Base-by-base conservation (phyloP, 257 asterid genomes). In the Ligustrum vulgare region DNA sequence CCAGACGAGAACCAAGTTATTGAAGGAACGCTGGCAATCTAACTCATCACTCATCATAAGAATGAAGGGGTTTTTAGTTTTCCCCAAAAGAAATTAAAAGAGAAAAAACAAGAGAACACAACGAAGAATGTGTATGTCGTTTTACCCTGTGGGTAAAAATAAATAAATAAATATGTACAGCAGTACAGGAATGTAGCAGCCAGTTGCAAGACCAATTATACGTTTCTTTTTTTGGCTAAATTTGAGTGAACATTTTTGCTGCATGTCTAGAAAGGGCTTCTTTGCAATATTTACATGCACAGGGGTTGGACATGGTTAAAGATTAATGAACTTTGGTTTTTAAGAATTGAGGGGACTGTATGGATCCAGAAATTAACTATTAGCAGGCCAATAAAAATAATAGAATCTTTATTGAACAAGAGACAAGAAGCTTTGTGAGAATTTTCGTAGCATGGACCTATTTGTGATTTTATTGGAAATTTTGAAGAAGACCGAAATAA, bases 1-100 rank as follows among this genome's bases (percentile, higher is more conserved):
- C 81, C 87, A 12, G 98, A 93, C 41, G 99, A 93, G 70, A 86
- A 78, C 80, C 91, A 84, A 56, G 60, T 88, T 32, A 36, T 88
- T 6, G 99, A 92, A 85, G 99, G 97, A 75, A 80, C 89, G 0
- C 85, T 95, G 80, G 91, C 97, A 54, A 68, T 88, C 63, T 84
- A 74, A 75, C 67, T 74, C 66, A 3, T 69, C 74, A 20, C 36
- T 68, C 22, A 70, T 22, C n/a, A 37, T 51, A n/a, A 37, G 62
- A 58, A 13, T 25, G 32, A 41, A 70, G 64, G 77, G 72, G 75
- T 45, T 78, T 79, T 13, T 39, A 12, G 67, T 0, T 66, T 16
- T 39, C 51, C 67, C 39, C 6, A 69, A 39, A 64, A 32, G 28
- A 45, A 8, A 77, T 33, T 62, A 65, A 58, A 6, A 25, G 58